These are phyloP conservation scores for Sanghuangporus sanghuang DNA, from an alignment of 1,284 basidiomycete genomes.

Conservation along the genomic window DNA sequence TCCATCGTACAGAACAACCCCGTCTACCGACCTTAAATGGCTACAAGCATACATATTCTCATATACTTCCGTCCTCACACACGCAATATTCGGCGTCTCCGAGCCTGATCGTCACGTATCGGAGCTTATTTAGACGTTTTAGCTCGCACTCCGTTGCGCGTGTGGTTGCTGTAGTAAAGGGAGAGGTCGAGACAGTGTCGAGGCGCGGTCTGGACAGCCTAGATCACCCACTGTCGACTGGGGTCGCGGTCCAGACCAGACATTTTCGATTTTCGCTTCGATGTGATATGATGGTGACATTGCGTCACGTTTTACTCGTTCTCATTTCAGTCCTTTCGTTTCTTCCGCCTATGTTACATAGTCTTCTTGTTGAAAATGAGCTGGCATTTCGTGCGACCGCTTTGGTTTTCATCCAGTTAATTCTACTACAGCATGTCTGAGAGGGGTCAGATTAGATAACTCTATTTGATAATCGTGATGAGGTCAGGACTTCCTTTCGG, in stretches of 20 bases:
- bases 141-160: neutral
- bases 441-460: no score
- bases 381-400: no score
- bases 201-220: neutral
- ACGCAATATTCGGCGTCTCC: neutral
- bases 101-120: neutral
- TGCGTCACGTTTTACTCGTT: neutral
- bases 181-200: neutral
- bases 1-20: neutral
- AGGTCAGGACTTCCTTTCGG: no score
- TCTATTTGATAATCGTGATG: no score
- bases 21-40: neutral
- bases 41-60: neutral
- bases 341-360: no score
- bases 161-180: neutral
- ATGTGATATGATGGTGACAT: neutral
- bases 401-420: no score
- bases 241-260: neutral
- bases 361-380: no score
- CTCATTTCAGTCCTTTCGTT: no score
- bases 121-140: conserved; percentile 3
- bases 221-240: neutral
- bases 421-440: no score
- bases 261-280: neutral
- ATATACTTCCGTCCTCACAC: neutral